Percentiles rank a stretch among this genome's conserved stretches.
Evolutionary conservation across 208 protist genomes (phyloP).

Genomic region (Acanthamoeba healyi): DNA sequence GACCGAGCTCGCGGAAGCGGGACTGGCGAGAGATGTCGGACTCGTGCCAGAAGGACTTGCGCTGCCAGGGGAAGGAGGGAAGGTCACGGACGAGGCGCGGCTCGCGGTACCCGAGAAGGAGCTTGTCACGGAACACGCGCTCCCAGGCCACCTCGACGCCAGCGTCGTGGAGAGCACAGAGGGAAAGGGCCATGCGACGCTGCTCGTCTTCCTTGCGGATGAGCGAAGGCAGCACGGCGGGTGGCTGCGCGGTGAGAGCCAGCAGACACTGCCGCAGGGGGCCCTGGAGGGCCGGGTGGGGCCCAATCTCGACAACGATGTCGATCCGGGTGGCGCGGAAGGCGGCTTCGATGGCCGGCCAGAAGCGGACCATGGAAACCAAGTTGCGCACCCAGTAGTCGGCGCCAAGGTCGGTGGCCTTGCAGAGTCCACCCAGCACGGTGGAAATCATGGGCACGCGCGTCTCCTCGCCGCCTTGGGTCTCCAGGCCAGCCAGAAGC

Average conservation of each 20-base stretch:
- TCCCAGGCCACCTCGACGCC: conserved; percentile 18
- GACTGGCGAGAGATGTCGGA: conserved; percentile 21
- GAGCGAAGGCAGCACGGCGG: conserved; percentile 31
- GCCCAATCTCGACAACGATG: conserved; percentile 33
- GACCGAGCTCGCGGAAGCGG: conserved; percentile 45
- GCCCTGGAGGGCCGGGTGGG: conserved; percentile 47
- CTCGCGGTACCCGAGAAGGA: not conserved
- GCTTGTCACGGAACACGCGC: not conserved
- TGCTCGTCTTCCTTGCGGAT: conserved; percentile 61
- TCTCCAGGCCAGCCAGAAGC: conserved; percentile 4
- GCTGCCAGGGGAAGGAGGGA: conserved; percentile 43
- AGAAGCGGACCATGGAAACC: conserved; percentile 66
- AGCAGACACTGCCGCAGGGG: conserved; percentile 40
- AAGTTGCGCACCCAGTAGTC: conserved; percentile 63
- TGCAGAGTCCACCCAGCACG: not conserved
- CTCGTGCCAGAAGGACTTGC: conserved; percentile 56
- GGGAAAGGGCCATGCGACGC: not conserved
- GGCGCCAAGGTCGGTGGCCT: conserved; percentile 26
- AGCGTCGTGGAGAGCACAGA: conserved; percentile 57
- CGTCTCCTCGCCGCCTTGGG: conserved; percentile 8
- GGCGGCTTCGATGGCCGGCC: conserved; percentile 43
- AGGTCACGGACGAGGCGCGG: conserved; percentile 25
- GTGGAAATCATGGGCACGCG: conserved; percentile 58
- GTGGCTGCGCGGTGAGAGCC: not conserved
- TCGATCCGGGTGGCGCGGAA: conserved; percentile 1